Conservation (phyloP, 352 stramenopile genomes). For the Plasmopara muralis region DNA sequence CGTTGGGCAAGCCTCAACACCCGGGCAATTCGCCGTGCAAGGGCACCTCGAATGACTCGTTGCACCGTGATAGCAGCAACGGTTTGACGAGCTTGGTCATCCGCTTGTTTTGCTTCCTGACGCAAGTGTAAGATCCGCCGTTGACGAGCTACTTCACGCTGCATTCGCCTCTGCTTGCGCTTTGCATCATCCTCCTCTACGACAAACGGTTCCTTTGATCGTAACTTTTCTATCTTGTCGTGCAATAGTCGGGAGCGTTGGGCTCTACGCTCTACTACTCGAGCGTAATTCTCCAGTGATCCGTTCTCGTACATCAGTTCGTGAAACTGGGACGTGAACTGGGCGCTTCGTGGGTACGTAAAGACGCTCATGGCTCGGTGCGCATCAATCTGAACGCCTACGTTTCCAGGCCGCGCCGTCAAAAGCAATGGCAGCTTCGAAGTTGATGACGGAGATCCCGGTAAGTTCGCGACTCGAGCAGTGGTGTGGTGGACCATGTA, state of each 20-base stretch:
- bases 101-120: constrained; percentile 37
- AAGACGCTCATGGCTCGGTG: constrained; percentile 56
- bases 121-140: constrained; percentile 41
- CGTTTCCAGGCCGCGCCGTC: constrained; percentile 54
- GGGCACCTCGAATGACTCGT: constrained; percentile 28
- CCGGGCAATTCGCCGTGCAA: constrained; percentile 18
- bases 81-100: constrained; percentile 37
- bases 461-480: constrained; percentile 12
- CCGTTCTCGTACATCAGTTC: constrained; percentile 56
- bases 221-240: constrained; percentile 43
- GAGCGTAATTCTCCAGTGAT: constrained; percentile 65
- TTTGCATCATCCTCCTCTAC: constrained; percentile 28
- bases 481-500: constrained; percentile 18
- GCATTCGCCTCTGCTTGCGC: constrained; percentile 27
- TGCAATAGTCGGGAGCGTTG: constrained; percentile 35
- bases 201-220: constrained; percentile 37
- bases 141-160: constrained; percentile 40
- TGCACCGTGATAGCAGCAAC: constrained; percentile 38
- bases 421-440: constrained; percentile 43
- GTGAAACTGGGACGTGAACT: constrained; percentile 69
- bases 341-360: constrained; percentile 41
- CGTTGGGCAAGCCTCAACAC: constrained; percentile 9
- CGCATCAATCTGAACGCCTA: constrained; percentile 72
- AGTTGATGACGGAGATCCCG: constrained; percentile 2
- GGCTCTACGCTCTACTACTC: constrained; percentile 50